Evolutionary conservation across 257 asterid species (phyloP).

Genomic region (Jacaranda copaia): DNA sequence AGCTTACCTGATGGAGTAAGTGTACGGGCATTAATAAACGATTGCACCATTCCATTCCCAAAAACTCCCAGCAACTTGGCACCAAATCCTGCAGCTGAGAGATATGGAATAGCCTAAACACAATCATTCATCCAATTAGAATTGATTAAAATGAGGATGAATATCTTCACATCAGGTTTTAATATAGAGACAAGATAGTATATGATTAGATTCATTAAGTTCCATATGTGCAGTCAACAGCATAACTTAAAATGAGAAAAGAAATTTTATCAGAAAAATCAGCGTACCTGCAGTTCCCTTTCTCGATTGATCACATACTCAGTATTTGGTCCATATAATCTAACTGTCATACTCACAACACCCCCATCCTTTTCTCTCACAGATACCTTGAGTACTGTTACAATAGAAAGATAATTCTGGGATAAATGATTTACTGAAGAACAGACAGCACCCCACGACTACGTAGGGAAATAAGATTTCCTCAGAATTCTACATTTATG

Average conservation of each 20-base stretch:
- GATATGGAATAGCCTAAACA: slow-evolving; percentile 86
- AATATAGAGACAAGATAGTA: slow-evolving; percentile 1
- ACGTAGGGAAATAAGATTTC: neutral
- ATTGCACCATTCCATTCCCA: slow-evolving; percentile 99
- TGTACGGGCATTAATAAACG: slow-evolving; percentile 89
- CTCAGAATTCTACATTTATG: slow-evolving; percentile 10
- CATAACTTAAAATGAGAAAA: neutral
- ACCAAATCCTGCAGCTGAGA: slow-evolving; percentile 98
- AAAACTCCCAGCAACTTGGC: slow-evolving; percentile 96
- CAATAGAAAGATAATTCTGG: slow-evolving; percentile 32
- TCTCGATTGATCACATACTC: slow-evolving; percentile 92
- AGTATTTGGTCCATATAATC: slow-evolving; percentile 95
- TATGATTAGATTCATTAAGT: slow-evolving; percentile 21
- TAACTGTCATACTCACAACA: slow-evolving; percentile 61
- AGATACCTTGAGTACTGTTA: slow-evolving; percentile 88
- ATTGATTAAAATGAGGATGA: slow-evolving; percentile 15
- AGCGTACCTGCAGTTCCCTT: slow-evolving; percentile 79
- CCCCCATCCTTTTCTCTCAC: slow-evolving; percentile 62
- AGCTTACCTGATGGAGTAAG: slow-evolving; percentile 78
- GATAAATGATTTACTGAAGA: slow-evolving; percentile 23
- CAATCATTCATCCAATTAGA: slow-evolving; percentile 25
- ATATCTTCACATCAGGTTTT: slow-evolving; percentile 24
- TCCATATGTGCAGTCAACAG: neutral
- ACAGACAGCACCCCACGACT: slow-evolving; percentile 33
- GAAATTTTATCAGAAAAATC: slow-evolving; percentile 27